These are phyloP conservation scores for Nadsonia commutata DNA, from an alignment of 1,139 yeast species.

Conservation along the genomic window DNA sequence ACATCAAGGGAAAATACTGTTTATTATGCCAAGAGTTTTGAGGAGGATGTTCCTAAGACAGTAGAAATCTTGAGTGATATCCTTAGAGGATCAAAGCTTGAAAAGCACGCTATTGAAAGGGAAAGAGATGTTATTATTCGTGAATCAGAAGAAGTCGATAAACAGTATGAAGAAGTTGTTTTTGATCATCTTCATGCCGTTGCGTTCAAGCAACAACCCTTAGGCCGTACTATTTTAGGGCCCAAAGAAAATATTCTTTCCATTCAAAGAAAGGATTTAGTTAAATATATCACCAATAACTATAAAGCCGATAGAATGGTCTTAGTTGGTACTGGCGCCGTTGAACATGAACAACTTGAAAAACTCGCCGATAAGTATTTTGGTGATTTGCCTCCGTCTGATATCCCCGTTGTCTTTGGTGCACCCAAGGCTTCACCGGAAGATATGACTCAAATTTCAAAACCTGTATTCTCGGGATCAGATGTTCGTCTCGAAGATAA, in stretches of 20 bases:
- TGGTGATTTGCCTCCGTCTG: conserved; percentile 58
- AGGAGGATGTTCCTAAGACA: conserved; percentile 67
- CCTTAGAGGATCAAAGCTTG: conserved; percentile 72
- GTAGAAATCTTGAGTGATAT: conserved; percentile 84
- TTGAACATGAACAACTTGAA: conserved; percentile 75
- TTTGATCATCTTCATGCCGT: conserved; percentile 94
- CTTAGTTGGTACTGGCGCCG: conserved; percentile 88
- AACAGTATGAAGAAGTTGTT: conserved; percentile 95
- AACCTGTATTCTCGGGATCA: conserved; percentile 69
- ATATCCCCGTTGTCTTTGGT: conserved; percentile 52
- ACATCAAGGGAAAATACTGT: conserved; percentile 96
- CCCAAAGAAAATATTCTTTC: conserved; percentile 80
- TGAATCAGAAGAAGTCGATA: conserved; percentile 95
- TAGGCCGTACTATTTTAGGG: conserved; percentile 95
- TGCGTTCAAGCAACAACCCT: conserved; percentile 78
- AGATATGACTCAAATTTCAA: conserved; percentile 27
- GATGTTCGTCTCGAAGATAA: conserved; percentile 76
- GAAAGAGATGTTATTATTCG: conserved; percentile 93
- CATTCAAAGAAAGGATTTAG: conserved; percentile 62
- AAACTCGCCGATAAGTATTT: conserved; percentile 60
- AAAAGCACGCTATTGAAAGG: conserved; percentile 73
- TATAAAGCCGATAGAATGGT: conserved; percentile 98
- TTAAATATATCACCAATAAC: conserved; percentile 65
- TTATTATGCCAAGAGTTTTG: conserved; percentile 80
- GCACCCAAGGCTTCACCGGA: conserved; percentile 44